Conservation (phyloP, 331 rosid genomes). For the Rhamnella rubrinervis region DNA sequence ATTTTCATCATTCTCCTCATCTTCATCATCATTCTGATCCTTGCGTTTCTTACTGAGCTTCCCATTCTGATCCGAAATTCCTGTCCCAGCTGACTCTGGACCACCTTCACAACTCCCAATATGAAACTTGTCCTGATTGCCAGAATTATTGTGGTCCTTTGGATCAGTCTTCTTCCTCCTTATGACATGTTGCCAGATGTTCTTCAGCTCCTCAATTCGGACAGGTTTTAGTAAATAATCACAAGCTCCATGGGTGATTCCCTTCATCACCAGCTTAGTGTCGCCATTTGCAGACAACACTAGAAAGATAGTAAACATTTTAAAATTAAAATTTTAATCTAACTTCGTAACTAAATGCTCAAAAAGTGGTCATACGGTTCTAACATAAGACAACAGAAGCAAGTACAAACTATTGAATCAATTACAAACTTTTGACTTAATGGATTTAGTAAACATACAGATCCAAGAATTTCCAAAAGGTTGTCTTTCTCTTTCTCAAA, state of each 20-base stretch:
- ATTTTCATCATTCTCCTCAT: conserved; percentile 62
- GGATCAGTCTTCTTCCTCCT: conserved; percentile 78
- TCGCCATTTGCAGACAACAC: conserved; percentile 93
- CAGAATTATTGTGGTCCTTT: conserved; percentile 49
- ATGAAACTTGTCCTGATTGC: conserved; percentile 46
- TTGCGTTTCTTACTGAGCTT: conserved; percentile 67
- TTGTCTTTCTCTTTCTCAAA: background rate
- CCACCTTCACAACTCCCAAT: conserved; percentile 43
- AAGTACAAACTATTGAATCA: no score
- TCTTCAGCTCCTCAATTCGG: conserved; percentile 88
- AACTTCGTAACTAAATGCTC: background rate
- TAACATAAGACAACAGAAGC: background rate
- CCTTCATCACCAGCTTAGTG: conserved; percentile 88
- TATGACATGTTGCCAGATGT: conserved; percentile 97
- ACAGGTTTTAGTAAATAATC: conserved; percentile 94
- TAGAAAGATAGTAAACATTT: conserved; percentile 37
- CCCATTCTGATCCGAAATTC: conserved; percentile 59
- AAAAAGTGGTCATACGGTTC: background rate
- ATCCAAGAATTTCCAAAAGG: background rate
- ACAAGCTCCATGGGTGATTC: conserved; percentile 93
- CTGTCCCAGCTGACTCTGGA: conserved; percentile 40
- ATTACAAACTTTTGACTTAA: no score
- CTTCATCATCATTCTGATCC: conserved; percentile 78
- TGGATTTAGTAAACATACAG: no score
- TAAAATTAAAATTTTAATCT: background rate